These are phyloP conservation scores for Drechslerella coelobrocha DNA, from an alignment of 2,329 filamentous ascomycete species.

Conservation along the genomic window DNA sequence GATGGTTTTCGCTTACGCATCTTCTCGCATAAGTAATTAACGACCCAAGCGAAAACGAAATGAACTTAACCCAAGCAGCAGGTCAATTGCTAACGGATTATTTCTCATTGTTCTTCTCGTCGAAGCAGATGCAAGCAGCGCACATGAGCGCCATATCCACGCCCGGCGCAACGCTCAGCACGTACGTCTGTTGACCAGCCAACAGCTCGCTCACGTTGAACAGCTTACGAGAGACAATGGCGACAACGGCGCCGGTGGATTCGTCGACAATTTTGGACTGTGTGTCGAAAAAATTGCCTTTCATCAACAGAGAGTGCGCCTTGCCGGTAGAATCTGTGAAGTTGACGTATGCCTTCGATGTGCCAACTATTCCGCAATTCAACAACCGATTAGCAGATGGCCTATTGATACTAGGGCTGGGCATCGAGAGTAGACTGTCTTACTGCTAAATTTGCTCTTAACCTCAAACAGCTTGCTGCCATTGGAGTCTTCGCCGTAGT, in stretches of 20 bases:
- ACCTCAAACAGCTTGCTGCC: conserved; percentile 65
- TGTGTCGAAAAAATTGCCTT: conserved; percentile 68
- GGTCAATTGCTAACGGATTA: conserved; percentile 19
- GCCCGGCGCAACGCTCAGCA: conserved; percentile 68
- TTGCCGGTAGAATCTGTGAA: conserved; percentile 64
- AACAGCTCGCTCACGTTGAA: conserved; percentile 67
- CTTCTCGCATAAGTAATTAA: no score
- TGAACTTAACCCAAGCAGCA: background rate
- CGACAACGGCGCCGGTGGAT: conserved; percentile 63
- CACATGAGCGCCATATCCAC: conserved; percentile 71
- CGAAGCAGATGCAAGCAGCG: conserved; percentile 72
- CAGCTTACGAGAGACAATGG: conserved; percentile 67
- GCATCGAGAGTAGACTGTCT: conserved; percentile 56
- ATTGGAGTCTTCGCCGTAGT: conserved; percentile 60
- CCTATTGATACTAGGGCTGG: conserved; percentile 12
- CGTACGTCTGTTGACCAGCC: conserved; percentile 71
- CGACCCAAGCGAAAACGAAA: no score
- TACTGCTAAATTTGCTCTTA: conserved; percentile 65
- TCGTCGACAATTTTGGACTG: conserved; percentile 67
- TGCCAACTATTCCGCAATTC: conserved; percentile 64
- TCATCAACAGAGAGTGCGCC: conserved; percentile 64
- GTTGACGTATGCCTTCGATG: conserved; percentile 65
- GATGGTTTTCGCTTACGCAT: no score
- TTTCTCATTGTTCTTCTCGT: conserved; percentile 68
- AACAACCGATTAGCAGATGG: no score